Conservation (phyloP, 805 yeast genomes). For the Lipomyces kockii region DNA sequence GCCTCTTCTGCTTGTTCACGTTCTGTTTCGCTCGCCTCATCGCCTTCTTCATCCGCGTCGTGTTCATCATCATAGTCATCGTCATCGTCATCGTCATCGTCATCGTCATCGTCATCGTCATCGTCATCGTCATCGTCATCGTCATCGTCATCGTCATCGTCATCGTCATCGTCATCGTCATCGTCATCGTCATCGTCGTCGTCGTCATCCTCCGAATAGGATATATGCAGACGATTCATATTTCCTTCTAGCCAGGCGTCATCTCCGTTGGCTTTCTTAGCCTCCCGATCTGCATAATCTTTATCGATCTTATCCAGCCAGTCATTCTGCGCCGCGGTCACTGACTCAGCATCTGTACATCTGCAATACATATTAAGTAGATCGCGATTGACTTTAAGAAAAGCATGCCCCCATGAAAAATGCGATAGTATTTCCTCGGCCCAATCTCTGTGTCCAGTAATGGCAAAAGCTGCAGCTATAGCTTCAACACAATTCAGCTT, state of each 20-base stretch:
- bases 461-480: constrained; percentile 93
- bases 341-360: constrained; percentile 81
- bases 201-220: constrained; percentile 39
- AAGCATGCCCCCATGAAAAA: constrained; percentile 93
- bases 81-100: constrained; percentile 42
- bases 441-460: constrained; percentile 89
- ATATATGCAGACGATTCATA: constrained; percentile 57
- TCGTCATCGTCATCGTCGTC: constrained; percentile 42
- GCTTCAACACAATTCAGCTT: constrained; percentile 95
- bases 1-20: background rate
- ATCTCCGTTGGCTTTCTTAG: constrained; percentile 50
- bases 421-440: constrained; percentile 75
- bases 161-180: constrained; percentile 41
- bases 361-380: constrained; percentile 71
- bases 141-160: constrained; percentile 38
- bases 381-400: constrained; percentile 80
- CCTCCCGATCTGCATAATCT: constrained; percentile 67
- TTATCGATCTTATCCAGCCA: constrained; percentile 73
- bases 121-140: constrained; percentile 42
- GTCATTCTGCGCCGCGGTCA: constrained; percentile 69
- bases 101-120: constrained; percentile 41
- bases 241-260: constrained; percentile 84
- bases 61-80: constrained; percentile 40
- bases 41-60: constrained; percentile 3
- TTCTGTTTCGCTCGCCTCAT: background rate